Percentiles rank a stretch among this genome's conserved stretches.
These are phyloP conservation scores for Yarrowia yakushimensis DNA, from an alignment of 805 yeast genomes.

Conservation along the genomic window DNA sequence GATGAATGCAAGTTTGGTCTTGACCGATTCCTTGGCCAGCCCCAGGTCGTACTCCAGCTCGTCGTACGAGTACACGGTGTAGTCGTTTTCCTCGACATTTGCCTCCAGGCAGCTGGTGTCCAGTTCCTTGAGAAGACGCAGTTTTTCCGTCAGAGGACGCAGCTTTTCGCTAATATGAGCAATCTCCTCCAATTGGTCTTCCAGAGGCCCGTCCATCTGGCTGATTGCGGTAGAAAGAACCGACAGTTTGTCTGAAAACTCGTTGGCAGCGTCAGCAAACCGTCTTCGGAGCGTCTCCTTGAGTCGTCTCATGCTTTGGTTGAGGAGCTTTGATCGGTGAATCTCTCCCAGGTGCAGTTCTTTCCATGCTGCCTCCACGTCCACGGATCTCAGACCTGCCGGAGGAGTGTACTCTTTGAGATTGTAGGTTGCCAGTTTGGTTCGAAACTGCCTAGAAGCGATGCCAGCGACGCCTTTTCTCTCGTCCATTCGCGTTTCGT, in stretches of 20 bases:
- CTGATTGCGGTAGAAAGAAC: conserved; percentile 34
- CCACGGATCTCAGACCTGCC: conserved; percentile 33
- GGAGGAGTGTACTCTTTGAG: conserved; percentile 41
- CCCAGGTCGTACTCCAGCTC: conserved; percentile 42
- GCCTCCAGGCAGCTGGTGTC: conserved; percentile 37
- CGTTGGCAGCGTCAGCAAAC: conserved; percentile 40
- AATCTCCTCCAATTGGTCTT: conserved; percentile 41
- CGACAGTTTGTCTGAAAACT: conserved; percentile 34
- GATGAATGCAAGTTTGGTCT: conserved; percentile 43
- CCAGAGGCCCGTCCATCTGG: conserved; percentile 39
- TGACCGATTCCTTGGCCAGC: conserved; percentile 40
- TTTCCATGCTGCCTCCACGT: conserved; percentile 39
- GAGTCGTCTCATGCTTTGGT: conserved; percentile 36
- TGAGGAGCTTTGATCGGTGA: conserved; percentile 36
- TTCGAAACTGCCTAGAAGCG: conserved; percentile 40
- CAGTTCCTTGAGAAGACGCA: conserved; percentile 35
- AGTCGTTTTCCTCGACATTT: conserved; percentile 41
- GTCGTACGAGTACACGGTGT: conserved; percentile 39
- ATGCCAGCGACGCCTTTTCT: conserved; percentile 40
- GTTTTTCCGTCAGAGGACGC: conserved; percentile 37
- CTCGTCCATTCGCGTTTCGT: conserved; percentile 41
- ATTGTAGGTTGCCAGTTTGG: conserved; percentile 40
- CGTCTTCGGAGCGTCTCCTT: conserved; percentile 37
- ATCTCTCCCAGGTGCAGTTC: conserved; percentile 37
- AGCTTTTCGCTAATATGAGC: conserved; percentile 40